Evolutionary conservation across 805 yeast species (phyloP).

Genomic region (Wickerhamiella sorbophila): DNA sequence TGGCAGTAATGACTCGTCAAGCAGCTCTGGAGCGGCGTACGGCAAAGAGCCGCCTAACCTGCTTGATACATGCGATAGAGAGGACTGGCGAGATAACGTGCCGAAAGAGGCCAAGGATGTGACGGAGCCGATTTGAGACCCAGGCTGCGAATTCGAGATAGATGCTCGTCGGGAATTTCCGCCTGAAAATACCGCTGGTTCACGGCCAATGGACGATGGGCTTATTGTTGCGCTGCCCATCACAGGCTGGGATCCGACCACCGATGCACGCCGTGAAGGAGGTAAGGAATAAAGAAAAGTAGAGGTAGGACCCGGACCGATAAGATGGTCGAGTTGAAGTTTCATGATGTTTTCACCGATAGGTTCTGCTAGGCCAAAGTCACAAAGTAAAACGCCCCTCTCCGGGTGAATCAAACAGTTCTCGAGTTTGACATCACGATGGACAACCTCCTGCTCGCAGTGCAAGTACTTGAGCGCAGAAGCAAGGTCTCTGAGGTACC

Average conservation of each 20-base stretch:
- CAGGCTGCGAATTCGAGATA: not conserved
- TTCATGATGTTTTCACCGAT: not conserved
- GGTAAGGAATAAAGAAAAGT: not conserved
- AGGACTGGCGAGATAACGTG: not conserved
- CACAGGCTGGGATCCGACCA: not conserved
- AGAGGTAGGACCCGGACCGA: constrained; percentile 5
- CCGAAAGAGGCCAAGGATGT: not conserved
- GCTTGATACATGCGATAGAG: constrained; percentile 1
- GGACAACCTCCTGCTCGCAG: constrained; percentile 46
- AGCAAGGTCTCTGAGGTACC: constrained; percentile 35
- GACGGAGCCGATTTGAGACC: not conserved
- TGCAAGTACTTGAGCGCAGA: constrained; percentile 52
- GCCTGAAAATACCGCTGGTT: not conserved
- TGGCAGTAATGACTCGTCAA: constrained; percentile 42
- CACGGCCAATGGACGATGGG: not conserved
- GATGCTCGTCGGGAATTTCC: not conserved
- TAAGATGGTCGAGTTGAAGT: not conserved
- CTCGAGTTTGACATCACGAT: constrained; percentile 74
- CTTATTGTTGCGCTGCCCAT: not conserved
- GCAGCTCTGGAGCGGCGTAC: constrained; percentile 79
- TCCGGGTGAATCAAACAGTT: constrained; percentile 47
- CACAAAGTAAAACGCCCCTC: constrained; percentile 49
- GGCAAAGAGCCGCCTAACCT: constrained; percentile 72
- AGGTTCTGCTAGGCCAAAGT: constrained; percentile 67
- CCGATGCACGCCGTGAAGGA: not conserved